Evolutionary conservation across 345 rosid genomes (phyloP), one percentile per base, ranked within the genome.

Genomic region (Populus pruinosa): DNA sequence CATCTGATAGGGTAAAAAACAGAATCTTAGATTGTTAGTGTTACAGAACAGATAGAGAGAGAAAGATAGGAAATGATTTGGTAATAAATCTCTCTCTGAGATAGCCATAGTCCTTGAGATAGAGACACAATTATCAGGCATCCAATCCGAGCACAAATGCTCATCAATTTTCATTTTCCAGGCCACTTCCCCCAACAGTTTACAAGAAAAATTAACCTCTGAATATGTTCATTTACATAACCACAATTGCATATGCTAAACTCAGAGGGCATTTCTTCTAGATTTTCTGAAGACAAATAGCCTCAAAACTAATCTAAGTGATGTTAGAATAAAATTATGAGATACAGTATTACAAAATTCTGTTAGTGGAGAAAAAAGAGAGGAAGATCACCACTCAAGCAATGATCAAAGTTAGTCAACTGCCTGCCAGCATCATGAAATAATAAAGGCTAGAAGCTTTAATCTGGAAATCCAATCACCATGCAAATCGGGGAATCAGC

Each of bases 271-370:
- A 72, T 56, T 18, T 59, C 75, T 44, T 69, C 64, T 2, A 9
- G 59, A 27, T 50, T 71, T 71, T 49, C 74, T n/a, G 6, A 50
- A 14, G 55, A 56, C n/a, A 1, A 41, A 33, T 43, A 35, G 2
- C 25, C 73, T n/a, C 55, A 14, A 67, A 47, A 72, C 62, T n/a
- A 23, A 70, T 65, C 33, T 13, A 68, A 17, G 67, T 56, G 62
- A 70, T 69, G 81, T 71, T 76, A 39, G 82, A 44, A 77, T 69
- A 61, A 71, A 69, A 62, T 78, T 67, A 29, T 49, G 56, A 62
- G 47, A 4, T 68, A 44, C 69, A 59, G 75, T 78, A 35, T 83
- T 83, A 85, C 67, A 39, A 25, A 70, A 59, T 67, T 76, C 44
- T 74, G 86, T 82, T 82, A 76, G 84, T 56, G 69, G 73, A 0